Base-by-base conservation (phyloP, 164 flowering plant species). In the Brasenia schreberi region DNA sequence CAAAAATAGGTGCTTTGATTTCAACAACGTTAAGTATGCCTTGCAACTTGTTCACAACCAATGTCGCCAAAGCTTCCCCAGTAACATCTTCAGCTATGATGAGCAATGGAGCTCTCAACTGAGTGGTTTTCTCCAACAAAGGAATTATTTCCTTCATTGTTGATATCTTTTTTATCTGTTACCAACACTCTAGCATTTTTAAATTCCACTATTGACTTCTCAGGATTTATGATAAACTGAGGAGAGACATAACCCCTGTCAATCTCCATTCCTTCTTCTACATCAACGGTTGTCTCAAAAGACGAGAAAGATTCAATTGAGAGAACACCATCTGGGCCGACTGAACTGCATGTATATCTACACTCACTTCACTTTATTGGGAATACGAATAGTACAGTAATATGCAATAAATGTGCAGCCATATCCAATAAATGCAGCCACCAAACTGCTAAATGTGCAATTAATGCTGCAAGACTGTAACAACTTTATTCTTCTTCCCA, bases 231-330 rank as follows among this genome's bases (percentile, higher is more conserved):
- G 33, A 94, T 96, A 77, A 94, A 94, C 19, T 94, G 97, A 1
- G 99, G 99, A 18, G 99, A 94, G 68, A 91, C 85, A 64, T 91
- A 94, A 63, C 99, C 99, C 77, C 97, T 81, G 73, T 94, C 99
- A 73, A 94, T 89, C 97, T 91, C 97, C 93, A 84, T 94, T 77
- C 98, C 98, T 72, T 94, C 98, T 80, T 90, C 98, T 19, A 94
- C 96, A 49, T 89, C 97, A 68, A 94, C 96, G n/a, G 93, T 87
- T n/a, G 98, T 94, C 82, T 94, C 98, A 70, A 91, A 94, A 18
- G 98, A 94, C 6, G 98, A 89, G 33, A 96, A 94, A 43, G 98
- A 94, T 78, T 94, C 98, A 75, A 94, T 94, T 7, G 98, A 94
- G 64, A 94, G 78, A 59, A 94, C 98, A 66, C 98, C 98, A 81